Base-by-base conservation (phyloP, 2,329 filamentous ascomycete species). In the Monilinia laxa region DNA sequence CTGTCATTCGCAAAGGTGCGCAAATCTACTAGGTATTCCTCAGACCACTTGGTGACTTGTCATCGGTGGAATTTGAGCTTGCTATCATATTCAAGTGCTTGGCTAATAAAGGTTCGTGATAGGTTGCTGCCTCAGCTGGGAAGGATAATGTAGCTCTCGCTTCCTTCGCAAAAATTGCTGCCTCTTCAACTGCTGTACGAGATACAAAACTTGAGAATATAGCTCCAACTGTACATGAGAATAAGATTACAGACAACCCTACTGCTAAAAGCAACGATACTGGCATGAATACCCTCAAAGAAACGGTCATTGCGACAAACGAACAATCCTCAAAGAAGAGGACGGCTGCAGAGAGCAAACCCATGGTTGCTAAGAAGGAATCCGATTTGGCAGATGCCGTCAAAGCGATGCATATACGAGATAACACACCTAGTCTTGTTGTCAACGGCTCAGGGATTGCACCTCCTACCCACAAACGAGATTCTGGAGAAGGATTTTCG, bases 1-100 rank as follows among this genome's bases (percentile, higher is more conserved):
- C 84, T 88, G 73, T 91, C 90, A 54, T 93, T 93, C 82, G 90
- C 90, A 79, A 92, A 91, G 84, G 90, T 91, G 80, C 67, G 81
- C 73, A 68, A 51, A 31, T 60, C 40, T 45, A 47, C n/a, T 6
- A 49, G 28, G n/a, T 51, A 51, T 25, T 62, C 45, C 58, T 62
- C 40, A 14, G 58, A 38, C 45, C 58, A 62, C 31, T 38, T 25
- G 58, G 31, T 51, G 58, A 60, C 28, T 38, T 60, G 28, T 60
- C 45, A 49, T 28, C 31, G 45, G 45, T 60, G 45, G 45, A 60
- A 20, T 38, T 51, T 60, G 58, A 28, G 11, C 23, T 40, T 28
- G 9, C 45, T 38, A 60, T 60, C 45, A 51, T 25, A 20, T 60
- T 18, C 16, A 52, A 38, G 28, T 62, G 14, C 47, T 25, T 51